Evolutionary conservation across 805 yeast genomes (phyloP).

Genomic region (Scheffersomyces ergatensis): DNA sequence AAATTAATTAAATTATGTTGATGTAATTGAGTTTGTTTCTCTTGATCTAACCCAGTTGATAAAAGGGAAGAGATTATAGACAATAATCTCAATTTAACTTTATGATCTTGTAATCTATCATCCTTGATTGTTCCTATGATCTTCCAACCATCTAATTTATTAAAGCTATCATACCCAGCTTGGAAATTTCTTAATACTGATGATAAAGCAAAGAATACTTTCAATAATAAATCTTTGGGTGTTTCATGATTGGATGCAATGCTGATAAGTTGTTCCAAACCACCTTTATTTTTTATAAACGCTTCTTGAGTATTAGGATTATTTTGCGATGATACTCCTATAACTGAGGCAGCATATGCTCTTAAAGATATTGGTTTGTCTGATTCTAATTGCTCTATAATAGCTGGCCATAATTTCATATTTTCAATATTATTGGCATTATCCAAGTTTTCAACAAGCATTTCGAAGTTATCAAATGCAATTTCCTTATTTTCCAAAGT

Average conservation of each 20-base stretch:
- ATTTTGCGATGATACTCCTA: constrained; percentile 93
- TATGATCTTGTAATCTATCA: constrained; percentile 23
- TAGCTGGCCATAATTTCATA: constrained; percentile 73
- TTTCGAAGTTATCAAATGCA: constrained; percentile 89
- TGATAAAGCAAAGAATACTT: constrained; percentile 77
- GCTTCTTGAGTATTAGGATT: constrained; percentile 73
- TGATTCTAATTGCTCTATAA: constrained; percentile 53
- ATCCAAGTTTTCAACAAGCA: constrained; percentile 89
- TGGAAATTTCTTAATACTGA: constrained; percentile 68
- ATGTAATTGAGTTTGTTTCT: constrained; percentile 38
- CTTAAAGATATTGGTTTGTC: constrained; percentile 40
- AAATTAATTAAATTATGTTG: constrained; percentile 28
- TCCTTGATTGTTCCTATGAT: constrained; percentile 31
- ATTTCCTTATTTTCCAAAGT: constrained; percentile 61
- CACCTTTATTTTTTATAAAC: constrained; percentile 50
- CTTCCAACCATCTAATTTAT: constrained; percentile 60
- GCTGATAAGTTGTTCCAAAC: constrained; percentile 39
- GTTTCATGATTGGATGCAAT: constrained; percentile 30
- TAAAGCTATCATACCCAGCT: constrained; percentile 55
- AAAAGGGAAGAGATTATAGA: constrained; percentile 60
- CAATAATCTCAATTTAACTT: constrained; percentile 50
- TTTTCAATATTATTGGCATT: constrained; percentile 92
- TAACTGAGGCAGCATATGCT: constrained; percentile 63
- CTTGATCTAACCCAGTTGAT: constrained; percentile 47
- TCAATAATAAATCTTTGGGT: constrained; percentile 41